phyloP scores from a whole-genome alignment of 176 grass and related monocot genomes.

The Eleusine indica region DNA sequence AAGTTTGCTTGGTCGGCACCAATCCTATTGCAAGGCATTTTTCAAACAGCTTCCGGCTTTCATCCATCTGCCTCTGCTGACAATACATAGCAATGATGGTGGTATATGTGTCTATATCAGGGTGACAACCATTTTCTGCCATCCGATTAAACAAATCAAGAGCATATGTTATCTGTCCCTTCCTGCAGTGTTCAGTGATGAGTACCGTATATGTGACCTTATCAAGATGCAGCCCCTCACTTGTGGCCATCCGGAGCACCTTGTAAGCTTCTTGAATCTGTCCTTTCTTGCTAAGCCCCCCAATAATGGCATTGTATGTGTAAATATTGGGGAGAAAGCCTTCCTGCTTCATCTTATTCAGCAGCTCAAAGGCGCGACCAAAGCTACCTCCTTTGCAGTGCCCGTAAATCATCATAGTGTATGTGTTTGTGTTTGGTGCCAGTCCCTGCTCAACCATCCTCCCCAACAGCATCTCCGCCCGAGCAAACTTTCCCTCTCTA shows the following conservation, averaged over 20 bases:
- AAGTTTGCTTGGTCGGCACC: conserved; percentile 78
- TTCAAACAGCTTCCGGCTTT: conserved; percentile 74
- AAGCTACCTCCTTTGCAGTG: conserved; percentile 71
- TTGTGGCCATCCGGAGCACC: conserved; percentile 58
- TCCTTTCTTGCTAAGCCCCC: conserved; percentile 79
- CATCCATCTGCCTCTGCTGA: conserved; percentile 69
- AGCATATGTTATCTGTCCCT: conserved; percentile 60
- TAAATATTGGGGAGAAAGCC: conserved; percentile 75
- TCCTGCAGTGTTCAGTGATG: conserved; percentile 77
- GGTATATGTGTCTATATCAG: conserved; percentile 85
- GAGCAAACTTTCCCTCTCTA: conserved; percentile 74
- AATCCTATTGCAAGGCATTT: conserved; percentile 63
- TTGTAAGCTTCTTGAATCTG: conserved; percentile 75
- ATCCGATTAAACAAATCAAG: conserved; percentile 74
- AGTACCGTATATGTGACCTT: conserved; percentile 86
- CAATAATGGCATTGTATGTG: conserved; percentile 78
- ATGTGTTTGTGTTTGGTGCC: conserved; percentile 80
- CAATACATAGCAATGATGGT: conserved; percentile 78
- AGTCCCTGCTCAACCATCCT: conserved; percentile 83
- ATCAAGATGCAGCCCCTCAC: conserved; percentile 66
- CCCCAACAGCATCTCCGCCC: conserved; percentile 80
- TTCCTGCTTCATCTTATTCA: conserved; percentile 69
- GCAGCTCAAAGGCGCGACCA: conserved; percentile 61
- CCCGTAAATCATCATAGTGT: conserved; percentile 67
- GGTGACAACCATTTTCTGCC: conserved; percentile 62